These are phyloP conservation scores for Tothia fuscella DNA, from an alignment of 2,329 filamentous ascomycete species.

Conservation along the genomic window DNA sequence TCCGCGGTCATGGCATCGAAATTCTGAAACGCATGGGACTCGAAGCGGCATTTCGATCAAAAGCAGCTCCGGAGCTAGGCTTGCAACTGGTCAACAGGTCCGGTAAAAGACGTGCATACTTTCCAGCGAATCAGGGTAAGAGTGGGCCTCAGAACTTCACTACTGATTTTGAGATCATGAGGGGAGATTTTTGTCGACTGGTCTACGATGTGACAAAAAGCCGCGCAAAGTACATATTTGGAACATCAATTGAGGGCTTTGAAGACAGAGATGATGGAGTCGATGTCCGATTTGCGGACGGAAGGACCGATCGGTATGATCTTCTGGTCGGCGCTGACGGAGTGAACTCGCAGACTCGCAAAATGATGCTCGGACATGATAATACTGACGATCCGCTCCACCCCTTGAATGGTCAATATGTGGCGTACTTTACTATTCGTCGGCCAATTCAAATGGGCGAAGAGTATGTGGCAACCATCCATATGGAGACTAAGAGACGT, in stretches of 20 bases:
- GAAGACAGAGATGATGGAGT: conserved; percentile 14
- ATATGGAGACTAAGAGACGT: conserved; percentile 25
- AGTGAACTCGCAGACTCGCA: conserved; percentile 20
- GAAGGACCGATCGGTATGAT: conserved; percentile 15
- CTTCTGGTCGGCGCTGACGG: conserved; percentile 23
- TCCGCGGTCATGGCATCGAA: conserved; percentile 30
- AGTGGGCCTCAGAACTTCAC: conserved; percentile 15
- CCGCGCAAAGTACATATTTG: conserved; percentile 16
- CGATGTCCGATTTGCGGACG: conserved; percentile 19
- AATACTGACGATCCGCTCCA: conserved; percentile 15
- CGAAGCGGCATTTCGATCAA: conserved; percentile 23
- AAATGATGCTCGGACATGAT: conserved; percentile 16
- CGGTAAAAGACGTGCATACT: background rate
- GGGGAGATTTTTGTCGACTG: conserved; percentile 23
- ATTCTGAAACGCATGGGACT: conserved; percentile 31
- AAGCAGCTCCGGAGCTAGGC: conserved; percentile 29
- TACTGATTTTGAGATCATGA: conserved; percentile 23
- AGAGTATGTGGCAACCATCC: conserved; percentile 26
- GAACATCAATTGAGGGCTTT: conserved; percentile 15
- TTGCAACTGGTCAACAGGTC: conserved; percentile 25
- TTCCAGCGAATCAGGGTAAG: conserved; percentile 20
- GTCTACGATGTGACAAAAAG: conserved; percentile 17
- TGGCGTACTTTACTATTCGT: conserved; percentile 22
- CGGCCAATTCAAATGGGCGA: conserved; percentile 19
- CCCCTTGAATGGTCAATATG: conserved; percentile 18